These are phyloP conservation scores for Phaeophleospora eucalypticola DNA, from an alignment of 2,329 filamentous ascomycete genomes.

Conservation along the genomic window DNA sequence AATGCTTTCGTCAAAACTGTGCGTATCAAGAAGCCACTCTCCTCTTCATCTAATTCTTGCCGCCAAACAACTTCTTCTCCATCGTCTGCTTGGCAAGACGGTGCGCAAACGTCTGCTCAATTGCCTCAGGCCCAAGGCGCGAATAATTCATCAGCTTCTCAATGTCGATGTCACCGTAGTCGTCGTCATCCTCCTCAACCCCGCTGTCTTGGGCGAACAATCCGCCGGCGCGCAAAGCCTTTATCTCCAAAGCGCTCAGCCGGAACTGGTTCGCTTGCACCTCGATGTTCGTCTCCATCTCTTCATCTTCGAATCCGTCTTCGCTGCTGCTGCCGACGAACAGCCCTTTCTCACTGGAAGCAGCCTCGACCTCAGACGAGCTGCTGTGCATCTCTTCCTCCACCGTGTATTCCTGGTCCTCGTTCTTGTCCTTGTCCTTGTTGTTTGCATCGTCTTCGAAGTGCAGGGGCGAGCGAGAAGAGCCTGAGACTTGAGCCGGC, in stretches of 20 bases:
- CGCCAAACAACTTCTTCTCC: neutral
- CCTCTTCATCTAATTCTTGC: neutral
- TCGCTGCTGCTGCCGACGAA: neutral
- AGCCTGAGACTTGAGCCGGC: too few species aligned
- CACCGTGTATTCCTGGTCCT: too few species aligned
- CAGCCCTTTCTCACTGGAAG: neutral
- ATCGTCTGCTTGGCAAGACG: neutral
- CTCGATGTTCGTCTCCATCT: neutral
- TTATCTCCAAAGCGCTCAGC: neutral
- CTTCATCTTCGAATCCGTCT: neutral
- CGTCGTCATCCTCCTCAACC: neutral
- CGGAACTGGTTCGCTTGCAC: neutral
- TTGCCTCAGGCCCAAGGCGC: neutral
- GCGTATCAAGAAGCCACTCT: neutral
- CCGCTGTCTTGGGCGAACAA: neutral
- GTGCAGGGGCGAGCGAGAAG: too few species aligned
- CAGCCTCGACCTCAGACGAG: too few species aligned
- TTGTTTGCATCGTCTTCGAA: too few species aligned
- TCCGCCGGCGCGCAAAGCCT: neutral
- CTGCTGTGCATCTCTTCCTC: too few species aligned
- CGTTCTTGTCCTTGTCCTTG: too few species aligned
- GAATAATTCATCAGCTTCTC: neutral
- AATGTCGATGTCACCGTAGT: neutral
- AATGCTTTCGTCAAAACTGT: neutral
- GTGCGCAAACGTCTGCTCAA: conserved; percentile 2